Conservation (phyloP, 306 rosid genomes). For the Pterocarpus santalinus region DNA sequence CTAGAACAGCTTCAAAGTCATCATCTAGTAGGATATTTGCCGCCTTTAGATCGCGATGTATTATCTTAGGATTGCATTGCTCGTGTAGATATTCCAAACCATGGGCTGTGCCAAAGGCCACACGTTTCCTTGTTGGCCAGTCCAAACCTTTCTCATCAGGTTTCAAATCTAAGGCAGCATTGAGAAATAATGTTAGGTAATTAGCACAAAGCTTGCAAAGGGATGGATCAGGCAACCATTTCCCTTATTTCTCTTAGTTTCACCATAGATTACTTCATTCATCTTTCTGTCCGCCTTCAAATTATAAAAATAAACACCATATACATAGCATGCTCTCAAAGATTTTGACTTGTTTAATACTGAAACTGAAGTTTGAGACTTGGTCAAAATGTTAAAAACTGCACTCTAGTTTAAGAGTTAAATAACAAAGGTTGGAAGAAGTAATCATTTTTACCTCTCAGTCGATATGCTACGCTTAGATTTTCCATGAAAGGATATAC, state of each 20-base stretch:
- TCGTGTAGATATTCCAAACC: conserved; percentile 93
- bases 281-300: conserved; percentile 1
- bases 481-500: conserved; percentile 98
- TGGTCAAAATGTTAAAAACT: background rate
- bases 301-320: background rate
- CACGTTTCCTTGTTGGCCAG: conserved; percentile 60
- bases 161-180: conserved; percentile 51
- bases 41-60: conserved; percentile 95
- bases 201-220: background rate
- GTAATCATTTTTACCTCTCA: conserved; percentile 71
- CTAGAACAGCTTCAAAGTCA: conserved; percentile 89
- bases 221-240: background rate
- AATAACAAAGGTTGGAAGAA: conserved; percentile 11
- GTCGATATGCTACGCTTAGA: conserved; percentile 83
- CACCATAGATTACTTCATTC: conserved; percentile 8
- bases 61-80: conserved; percentile 88
- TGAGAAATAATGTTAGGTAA: conserved; percentile 20
- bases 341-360: background rate
- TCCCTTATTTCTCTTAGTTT: conserved; percentile 6
- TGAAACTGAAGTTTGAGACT: conserved; percentile 11
- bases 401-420: conserved; percentile 17
- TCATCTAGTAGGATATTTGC: conserved; percentile 92
- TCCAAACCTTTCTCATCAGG: conserved; percentile 62
- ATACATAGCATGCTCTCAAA: conserved; percentile 6
- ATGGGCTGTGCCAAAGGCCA: conserved; percentile 62